Evolutionary conservation across 331 rosid genomes (phyloP), one percentile per base, ranked within the genome.

Genomic region (Ulmus americana): DNA sequence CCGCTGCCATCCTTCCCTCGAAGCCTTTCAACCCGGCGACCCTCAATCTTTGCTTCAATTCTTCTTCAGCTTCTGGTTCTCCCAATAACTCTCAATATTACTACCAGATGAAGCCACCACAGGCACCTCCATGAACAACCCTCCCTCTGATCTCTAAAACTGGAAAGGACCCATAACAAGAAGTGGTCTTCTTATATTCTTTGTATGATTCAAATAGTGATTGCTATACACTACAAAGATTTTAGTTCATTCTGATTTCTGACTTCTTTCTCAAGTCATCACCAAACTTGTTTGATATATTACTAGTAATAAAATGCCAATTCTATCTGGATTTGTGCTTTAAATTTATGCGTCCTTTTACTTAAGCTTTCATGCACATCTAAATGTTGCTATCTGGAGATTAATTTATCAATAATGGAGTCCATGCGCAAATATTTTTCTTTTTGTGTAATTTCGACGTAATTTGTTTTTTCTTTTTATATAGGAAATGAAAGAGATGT

Each of bases 1-100:
- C 87, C 18, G 77, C 84, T 77, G 75, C 89, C 69, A 76, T 82
- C 39, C 74, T 71, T 72, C 78, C 82, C 43, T 44, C 84, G 16
- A 71, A 69, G 66, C 68, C 84, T 6, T 18, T 73, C 13, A 80
- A 67, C 73, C 72, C 86, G 6, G 22, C 67, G 16, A 70, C 95
- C 51, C 83, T 71, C 48, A 74, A 69, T 64, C 79, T 90, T 79
- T 72, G 85, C 66, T 81, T 90, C 63, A 42, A 18, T 18, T 14
- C 85, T 67, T 74, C 86, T 10, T 39, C 95, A 7, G 53, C 74
- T 15, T 10, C 81, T 57, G 43, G 81, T 40, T 72, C 83, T 59
- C 39, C 71, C 76, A 77, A 63, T 65, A 58, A 87, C 59, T 35
- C 87, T 47, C 95, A 66, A 58, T 74, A 74, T 51, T 75, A 62